phyloP scores from a whole-genome alignment of 2,329 filamentous ascomycete species.

The Sclerotinia subarctica region DNA sequence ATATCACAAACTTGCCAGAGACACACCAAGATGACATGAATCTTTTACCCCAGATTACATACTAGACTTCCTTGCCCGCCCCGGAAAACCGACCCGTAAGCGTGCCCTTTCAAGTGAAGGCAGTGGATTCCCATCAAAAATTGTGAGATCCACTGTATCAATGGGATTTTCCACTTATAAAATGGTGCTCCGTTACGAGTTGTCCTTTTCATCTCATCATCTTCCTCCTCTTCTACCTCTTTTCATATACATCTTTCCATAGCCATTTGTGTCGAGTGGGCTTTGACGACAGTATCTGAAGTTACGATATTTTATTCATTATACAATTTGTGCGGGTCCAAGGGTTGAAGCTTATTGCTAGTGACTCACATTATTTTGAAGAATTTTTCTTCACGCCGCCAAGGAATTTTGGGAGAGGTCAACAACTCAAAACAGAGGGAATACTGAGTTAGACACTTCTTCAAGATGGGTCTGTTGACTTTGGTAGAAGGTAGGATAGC shows the following conservation, averaged over 20 bases:
- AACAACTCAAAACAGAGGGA: background rate
- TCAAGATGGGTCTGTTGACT: slow-evolving; percentile 43
- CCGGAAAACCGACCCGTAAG: background rate
- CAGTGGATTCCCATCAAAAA: background rate
- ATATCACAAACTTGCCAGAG: background rate
- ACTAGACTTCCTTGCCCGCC: background rate
- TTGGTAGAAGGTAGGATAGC: slow-evolving; percentile 51
- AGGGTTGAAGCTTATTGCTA: slow-evolving; percentile 9
- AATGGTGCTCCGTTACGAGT: slow-evolving; percentile 47
- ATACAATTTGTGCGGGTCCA: slow-evolving; percentile 8
- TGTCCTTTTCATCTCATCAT: slow-evolving; percentile 42
- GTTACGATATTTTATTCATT: background rate
- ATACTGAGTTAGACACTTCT: background rate
- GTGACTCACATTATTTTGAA: slow-evolving; percentile 12
- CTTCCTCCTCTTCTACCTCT: slow-evolving; percentile 20
- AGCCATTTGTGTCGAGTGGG: background rate
- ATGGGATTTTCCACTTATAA: slow-evolving; percentile 48
- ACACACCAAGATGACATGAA: background rate
- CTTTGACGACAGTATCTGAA: background rate
- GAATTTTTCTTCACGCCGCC: slow-evolving; percentile 10
- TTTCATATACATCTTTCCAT: background rate
- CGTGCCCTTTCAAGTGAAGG: background rate
- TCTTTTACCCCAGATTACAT: slow-evolving; percentile 15
- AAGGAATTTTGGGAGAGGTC: background rate
- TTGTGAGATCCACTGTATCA: slow-evolving; percentile 13